Percentiles rank a stretch among this genome's conserved stretches.
phyloP scores from a whole-genome alignment of 805 yeast genomes.

The Kodamaea kaohsiungensis region DNA sequence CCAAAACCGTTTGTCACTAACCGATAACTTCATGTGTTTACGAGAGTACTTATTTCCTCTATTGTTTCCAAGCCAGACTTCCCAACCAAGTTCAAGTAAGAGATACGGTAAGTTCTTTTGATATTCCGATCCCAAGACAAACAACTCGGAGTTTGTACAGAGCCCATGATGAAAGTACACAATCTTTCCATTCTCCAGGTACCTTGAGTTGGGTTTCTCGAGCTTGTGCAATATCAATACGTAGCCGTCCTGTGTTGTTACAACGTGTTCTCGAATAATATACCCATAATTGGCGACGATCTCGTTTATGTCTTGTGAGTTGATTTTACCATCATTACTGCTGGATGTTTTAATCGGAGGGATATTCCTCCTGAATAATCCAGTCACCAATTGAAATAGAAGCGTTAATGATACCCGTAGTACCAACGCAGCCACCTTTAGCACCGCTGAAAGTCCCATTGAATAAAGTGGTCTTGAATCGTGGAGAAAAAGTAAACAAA shows the following conservation, averaged over 20 bases:
- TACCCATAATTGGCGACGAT: slow-evolving; percentile 26
- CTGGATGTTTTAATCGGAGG: background rate
- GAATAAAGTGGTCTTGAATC: background rate
- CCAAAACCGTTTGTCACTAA: slow-evolving; percentile 27
- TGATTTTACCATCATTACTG: slow-evolving; percentile 10
- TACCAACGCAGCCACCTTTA: background rate
- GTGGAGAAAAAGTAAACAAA: slow-evolving; percentile 1
- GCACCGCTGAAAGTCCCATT: background rate
- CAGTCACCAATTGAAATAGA: slow-evolving; percentile 1
- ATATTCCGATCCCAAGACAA: slow-evolving; percentile 24
- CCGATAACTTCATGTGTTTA: slow-evolving; percentile 28
- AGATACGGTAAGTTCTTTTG: slow-evolving; percentile 22
- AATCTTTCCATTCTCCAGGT: slow-evolving; percentile 12
- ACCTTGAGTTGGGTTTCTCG: slow-evolving; percentile 11
- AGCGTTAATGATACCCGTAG: slow-evolving; percentile 3
- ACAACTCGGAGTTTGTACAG: slow-evolving; percentile 30
- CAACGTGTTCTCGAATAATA: slow-evolving; percentile 29
- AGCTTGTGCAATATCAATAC: slow-evolving; percentile 30
- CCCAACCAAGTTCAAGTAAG: slow-evolving; percentile 16
- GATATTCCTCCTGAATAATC: background rate
- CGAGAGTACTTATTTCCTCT: slow-evolving; percentile 29
- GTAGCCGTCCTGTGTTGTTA: slow-evolving; percentile 30
- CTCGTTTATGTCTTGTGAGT: slow-evolving; percentile 23
- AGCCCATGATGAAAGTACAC: slow-evolving; percentile 37
- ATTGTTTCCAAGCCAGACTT: slow-evolving; percentile 20